Evolutionary conservation across 768 basidiomycete genomes (phyloP), one percentile per base, ranked within the genome.

Genomic region (Termitomyces heimii): DNA sequence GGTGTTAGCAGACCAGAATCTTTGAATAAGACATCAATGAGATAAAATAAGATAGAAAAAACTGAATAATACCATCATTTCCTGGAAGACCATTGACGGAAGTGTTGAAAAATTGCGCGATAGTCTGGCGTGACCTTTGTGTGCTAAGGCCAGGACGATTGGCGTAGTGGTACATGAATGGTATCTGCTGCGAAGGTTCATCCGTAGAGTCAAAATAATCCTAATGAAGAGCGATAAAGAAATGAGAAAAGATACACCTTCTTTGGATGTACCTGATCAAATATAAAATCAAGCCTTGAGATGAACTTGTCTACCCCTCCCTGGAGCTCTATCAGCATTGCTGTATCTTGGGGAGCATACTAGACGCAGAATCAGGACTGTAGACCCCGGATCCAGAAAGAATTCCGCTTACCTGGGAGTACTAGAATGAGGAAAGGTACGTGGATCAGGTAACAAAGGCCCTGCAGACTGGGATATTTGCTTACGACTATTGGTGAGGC

Each of bases 81-180:
- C 85, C 84, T 12, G 85, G 85, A 2, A 86, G 69, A 0, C 85
- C 85, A 52, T 75, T 76, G 13, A 68, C 70, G 7, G 82, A 77
- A 0, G 80, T 82, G 61, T 83, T 85, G 73, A 79, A 85, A 64
- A 70, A 79, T 56, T 78, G 65, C 1, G 81, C 75, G 50, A 85
- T 79, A n/a, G 80, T 73, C 62, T 82, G 77, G 28, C 84, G 68
- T 31, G 82, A 78, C 18, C 78, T 69, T 62, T 81, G 80, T 3
- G 82, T 83, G 65, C 82, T 85, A 20, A 80, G 65, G 2, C 82
- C 83, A 0, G 85, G 84, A 2, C 73, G 71, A 65, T 85, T 78
- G 2, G 81, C 84, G 61, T 86, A 86, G 68, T 86, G 84, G 62
- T 85, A 85, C 84, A 85, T 85, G 67, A 78, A 84, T 0, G 84